phyloP scores from a whole-genome alignment of 805 yeast genomes.

The Dipodascopsis uninucleata region DNA sequence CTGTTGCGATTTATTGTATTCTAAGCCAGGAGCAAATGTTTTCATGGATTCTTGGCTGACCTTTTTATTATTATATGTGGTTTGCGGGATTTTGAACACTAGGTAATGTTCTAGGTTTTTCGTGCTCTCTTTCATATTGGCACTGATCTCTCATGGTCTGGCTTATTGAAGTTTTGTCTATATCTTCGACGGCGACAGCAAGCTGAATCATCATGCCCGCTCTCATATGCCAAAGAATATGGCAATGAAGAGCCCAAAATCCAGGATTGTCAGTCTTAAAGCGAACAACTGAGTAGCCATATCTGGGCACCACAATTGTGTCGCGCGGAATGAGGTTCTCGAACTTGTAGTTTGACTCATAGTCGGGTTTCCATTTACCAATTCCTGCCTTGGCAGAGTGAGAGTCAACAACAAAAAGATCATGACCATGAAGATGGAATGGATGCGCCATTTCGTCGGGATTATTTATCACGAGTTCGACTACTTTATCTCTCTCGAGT shows the following conservation, averaged over 20 bases:
- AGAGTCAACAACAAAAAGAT: slow-evolving; percentile 57
- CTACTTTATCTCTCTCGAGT: slow-evolving; percentile 54
- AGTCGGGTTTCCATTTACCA: slow-evolving; percentile 14
- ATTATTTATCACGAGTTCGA: slow-evolving; percentile 76
- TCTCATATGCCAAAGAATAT: slow-evolving; percentile 94
- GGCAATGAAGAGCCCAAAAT: slow-evolving; percentile 98
- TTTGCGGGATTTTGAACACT: too few relatives aligned
- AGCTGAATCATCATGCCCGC: slow-evolving; percentile 83
- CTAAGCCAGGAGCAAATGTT: too few relatives aligned
- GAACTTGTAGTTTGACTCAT: slow-evolving; percentile 42
- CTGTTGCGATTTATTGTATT: too few relatives aligned
- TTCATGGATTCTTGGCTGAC: too few relatives aligned
- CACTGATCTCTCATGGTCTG: slow-evolving; percentile 15
- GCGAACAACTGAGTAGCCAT: slow-evolving; percentile 79
- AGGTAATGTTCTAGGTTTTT: too few relatives aligned
- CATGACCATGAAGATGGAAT: slow-evolving; percentile 75
- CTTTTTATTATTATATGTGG: too few relatives aligned
- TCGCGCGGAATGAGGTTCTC: slow-evolving; percentile 80
- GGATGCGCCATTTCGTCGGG: slow-evolving; percentile 78
- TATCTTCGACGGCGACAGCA: slow-evolving; percentile 40
- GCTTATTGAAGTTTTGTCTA: slow-evolving; percentile 34
- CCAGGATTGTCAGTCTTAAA: slow-evolving; percentile 95
- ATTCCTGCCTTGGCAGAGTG: slow-evolving; percentile 34
- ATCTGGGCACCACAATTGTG: slow-evolving; percentile 69
- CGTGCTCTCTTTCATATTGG: slow-evolving; percentile 25